Conservation (phyloP, 2,329 filamentous ascomycete species). For the Pseudogymnoascus sp. region DNA sequence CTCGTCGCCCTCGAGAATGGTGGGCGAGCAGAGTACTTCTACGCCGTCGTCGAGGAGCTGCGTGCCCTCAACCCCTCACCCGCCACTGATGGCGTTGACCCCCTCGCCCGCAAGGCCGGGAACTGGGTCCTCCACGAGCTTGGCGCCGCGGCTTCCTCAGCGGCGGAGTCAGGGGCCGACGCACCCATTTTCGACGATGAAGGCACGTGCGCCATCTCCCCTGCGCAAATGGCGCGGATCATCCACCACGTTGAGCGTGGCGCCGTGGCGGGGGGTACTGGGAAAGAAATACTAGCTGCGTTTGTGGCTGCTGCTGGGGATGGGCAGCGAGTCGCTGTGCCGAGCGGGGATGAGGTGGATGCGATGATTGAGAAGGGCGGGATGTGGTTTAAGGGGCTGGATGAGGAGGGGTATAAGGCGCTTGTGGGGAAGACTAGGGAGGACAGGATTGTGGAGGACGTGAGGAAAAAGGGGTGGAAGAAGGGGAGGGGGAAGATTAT, state of each 20-base stretch:
- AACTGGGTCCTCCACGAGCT: conserved; percentile 71
- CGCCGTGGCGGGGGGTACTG: conserved; percentile 44
- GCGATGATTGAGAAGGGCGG: conserved; percentile 49
- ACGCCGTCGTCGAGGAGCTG: conserved; percentile 47
- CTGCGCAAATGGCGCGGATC: conserved; percentile 32
- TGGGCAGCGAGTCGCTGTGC: background rate
- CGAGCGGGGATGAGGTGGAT: conserved; percentile 14
- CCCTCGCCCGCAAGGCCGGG: conserved; percentile 28
- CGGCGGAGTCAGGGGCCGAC: conserved; percentile 27
- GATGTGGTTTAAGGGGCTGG: conserved; percentile 45
- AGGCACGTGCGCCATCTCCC: conserved; percentile 21
- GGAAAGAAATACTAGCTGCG: conserved; percentile 48
- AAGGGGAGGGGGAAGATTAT: conserved; percentile 49
- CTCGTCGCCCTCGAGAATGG: conserved; percentile 71
- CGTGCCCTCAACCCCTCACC: background rate
- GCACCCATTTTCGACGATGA: conserved; percentile 18
- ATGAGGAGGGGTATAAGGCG: conserved; percentile 43
- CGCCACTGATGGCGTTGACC: conserved; percentile 20
- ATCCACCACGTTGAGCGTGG: conserved; percentile 35
- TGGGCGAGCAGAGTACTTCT: conserved; percentile 73
- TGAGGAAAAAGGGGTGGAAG: conserved; percentile 39
- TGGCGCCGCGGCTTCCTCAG: conserved; percentile 50
- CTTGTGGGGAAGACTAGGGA: conserved; percentile 38
- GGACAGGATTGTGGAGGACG: conserved; percentile 48
- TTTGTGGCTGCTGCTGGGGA: conserved; percentile 37